A percentile compares a stretch with the other conserved stretches of the same genome.
phyloP scores from a whole-genome alignment of 345 rosid genomes.

The Euphorbia peplus region DNA sequence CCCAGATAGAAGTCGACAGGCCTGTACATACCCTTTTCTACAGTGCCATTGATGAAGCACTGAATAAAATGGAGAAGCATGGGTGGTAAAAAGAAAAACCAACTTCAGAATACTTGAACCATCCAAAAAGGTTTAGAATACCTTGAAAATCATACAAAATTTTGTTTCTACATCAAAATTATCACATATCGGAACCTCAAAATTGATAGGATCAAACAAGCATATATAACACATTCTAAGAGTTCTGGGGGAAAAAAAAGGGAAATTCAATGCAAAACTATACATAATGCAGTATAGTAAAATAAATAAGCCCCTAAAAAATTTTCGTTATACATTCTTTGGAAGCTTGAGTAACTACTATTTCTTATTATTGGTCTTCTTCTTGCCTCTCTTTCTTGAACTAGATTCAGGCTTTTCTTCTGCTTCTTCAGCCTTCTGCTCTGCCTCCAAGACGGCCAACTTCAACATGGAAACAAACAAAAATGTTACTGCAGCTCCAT shows the following conservation, averaged over 20 bases:
- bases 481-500: background rate
- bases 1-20: no score
- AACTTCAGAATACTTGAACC: background rate
- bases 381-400: slow-evolving; percentile 64
- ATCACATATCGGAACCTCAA: background rate
- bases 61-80: no score
- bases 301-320: background rate
- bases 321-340: background rate
- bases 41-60: no score
- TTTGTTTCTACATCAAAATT: background rate
- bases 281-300: background rate
- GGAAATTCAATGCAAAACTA: background rate
- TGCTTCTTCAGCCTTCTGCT: slow-evolving; percentile 94
- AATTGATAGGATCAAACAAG: background rate
- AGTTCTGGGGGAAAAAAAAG: background rate
- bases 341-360: slow-evolving; percentile 6
- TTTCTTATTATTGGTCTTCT: slow-evolving; percentile 43
- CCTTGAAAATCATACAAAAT: background rate
- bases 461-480: slow-evolving; percentile 23
- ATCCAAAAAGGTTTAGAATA: background rate
- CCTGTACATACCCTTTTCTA: no score
- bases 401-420: slow-evolving; percentile 69
- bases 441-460: slow-evolving; percentile 82
- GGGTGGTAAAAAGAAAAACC: no score
- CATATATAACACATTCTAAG: slow-evolving; percentile 4